These are phyloP conservation scores for Polyporus tsugae DNA, from an alignment of 1,284 basidiomycete genomes.

Conservation along the genomic window DNA sequence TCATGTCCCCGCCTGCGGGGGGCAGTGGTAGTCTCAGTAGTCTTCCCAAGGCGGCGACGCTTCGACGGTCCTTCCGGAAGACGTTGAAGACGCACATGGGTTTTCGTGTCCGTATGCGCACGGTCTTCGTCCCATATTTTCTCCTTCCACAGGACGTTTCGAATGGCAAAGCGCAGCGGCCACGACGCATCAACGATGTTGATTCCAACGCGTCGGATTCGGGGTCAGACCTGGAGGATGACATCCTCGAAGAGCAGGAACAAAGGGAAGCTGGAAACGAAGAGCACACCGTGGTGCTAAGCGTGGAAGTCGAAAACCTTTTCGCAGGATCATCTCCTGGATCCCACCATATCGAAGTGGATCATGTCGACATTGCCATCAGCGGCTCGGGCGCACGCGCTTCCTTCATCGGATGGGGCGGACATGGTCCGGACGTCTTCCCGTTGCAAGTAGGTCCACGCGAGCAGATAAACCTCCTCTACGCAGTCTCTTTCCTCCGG, in stretches of 20 bases:
- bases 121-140: constrained; percentile 86
- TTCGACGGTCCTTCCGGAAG: constrained; percentile 88
- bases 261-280: constrained; percentile 74
- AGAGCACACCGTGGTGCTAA: constrained; percentile 85
- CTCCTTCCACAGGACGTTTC: constrained; percentile 51
- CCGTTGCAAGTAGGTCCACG: constrained; percentile 72
- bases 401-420: constrained; percentile 72
- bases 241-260: constrained; percentile 59
- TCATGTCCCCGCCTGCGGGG: constrained; percentile 26
- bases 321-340: constrained; percentile 41
- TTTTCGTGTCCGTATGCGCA: constrained; percentile 88
- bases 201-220: constrained; percentile 34
- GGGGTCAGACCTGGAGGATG: constrained; percentile 49
- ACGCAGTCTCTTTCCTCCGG: constrained; percentile 79
- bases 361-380: constrained; percentile 75
- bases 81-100: constrained; percentile 80
- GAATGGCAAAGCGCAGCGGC: constrained; percentile 23
- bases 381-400: constrained; percentile 80
- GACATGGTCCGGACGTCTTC: constrained; percentile 59
- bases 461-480: constrained; percentile 89
- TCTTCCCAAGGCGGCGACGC: constrained; percentile 52
- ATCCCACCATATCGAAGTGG: constrained; percentile 74
- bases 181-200: constrained; percentile 2
- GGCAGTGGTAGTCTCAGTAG: constrained; percentile 11
- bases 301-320: constrained; percentile 86